A percentile compares a stretch with the other conserved stretches of the same genome.
Conservation (phyloP, 2,329 filamentous ascomycete species). For the Fusarium sp. region DNA sequence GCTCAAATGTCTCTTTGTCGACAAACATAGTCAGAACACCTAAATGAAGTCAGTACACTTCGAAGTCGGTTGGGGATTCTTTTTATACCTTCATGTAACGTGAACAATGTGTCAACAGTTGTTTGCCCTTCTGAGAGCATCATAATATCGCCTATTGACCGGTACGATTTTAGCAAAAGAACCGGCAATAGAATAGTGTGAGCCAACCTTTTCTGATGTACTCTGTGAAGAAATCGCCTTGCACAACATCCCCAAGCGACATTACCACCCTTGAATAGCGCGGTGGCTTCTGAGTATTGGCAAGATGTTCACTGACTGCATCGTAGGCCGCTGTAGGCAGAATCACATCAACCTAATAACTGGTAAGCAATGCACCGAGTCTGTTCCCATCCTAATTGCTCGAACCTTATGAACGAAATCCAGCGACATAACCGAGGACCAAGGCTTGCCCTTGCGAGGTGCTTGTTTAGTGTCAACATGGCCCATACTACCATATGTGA, state of each 20-base stretch:
- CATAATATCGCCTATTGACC: constrained; percentile 74
- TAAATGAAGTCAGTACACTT: constrained; percentile 49
- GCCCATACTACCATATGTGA: constrained; percentile 76
- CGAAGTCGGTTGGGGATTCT: background rate
- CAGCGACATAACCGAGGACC: constrained; percentile 74
- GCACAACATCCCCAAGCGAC: constrained; percentile 77
- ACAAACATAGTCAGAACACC: constrained; percentile 82
- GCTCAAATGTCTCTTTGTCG: constrained; percentile 85
- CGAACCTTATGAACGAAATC: constrained; percentile 76
- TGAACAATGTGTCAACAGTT: constrained; percentile 79
- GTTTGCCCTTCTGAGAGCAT: constrained; percentile 86
- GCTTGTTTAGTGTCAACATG: constrained; percentile 79
- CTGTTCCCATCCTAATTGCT: background rate
- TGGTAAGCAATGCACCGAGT: background rate
- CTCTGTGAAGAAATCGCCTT: constrained; percentile 82
- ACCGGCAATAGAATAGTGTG: background rate
- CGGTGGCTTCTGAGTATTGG: constrained; percentile 54
- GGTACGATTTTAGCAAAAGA: constrained; percentile 8
- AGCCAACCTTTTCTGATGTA: constrained; percentile 82
- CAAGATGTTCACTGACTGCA: constrained; percentile 66
- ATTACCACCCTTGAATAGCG: constrained; percentile 78
- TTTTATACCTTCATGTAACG: constrained; percentile 73
- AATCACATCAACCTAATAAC: constrained; percentile 73
- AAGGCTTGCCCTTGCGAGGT: constrained; percentile 81
- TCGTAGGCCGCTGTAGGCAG: constrained; percentile 74